Conservation (phyloP, 306 rosid species). For the Prunus mira region DNA sequence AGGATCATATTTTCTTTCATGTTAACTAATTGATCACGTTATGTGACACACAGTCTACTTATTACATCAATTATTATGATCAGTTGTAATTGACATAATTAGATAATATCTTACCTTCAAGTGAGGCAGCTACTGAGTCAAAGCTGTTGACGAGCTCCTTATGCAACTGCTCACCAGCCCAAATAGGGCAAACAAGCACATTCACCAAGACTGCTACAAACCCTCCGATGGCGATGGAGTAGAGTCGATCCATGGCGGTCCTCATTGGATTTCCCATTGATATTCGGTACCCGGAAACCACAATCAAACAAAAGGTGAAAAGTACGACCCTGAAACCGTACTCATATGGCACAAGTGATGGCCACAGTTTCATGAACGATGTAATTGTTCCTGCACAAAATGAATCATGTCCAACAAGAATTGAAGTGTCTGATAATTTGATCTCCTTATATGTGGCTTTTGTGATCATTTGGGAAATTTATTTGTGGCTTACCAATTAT, state of each 20-base stretch:
- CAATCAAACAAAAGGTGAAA: constrained; percentile 57
- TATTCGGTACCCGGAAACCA: constrained; percentile 56
- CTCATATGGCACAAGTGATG: constrained; percentile 56
- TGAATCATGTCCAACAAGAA: background rate
- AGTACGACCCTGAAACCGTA: constrained; percentile 62
- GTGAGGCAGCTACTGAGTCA: constrained; percentile 60
- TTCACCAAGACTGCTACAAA: constrained; percentile 61
- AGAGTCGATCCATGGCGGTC: constrained; percentile 52
- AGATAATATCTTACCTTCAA: constrained; percentile 40
- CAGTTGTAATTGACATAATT: background rate
- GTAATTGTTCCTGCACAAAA: constrained; percentile 45
- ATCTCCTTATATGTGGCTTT: background rate
- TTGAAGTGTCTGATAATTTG: background rate
- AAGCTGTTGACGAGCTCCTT: constrained; percentile 47
- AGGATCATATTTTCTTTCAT: too few relatives aligned
- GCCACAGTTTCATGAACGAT: constrained; percentile 62
- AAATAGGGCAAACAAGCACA: constrained; percentile 53
- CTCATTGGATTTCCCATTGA: constrained; percentile 58
- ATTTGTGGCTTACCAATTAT: constrained; percentile 35
- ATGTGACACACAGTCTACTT: background rate
- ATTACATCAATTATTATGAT: background rate
- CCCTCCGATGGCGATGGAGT: constrained; percentile 69
- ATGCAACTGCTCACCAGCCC: constrained; percentile 78
- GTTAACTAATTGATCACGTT: background rate
- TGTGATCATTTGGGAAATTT: background rate